Evolutionary conservation across 2,329 filamentous ascomycete genomes (phyloP), one percentile per base, ranked within the genome.

Genomic region (Grosmannia clavigera): DNA sequence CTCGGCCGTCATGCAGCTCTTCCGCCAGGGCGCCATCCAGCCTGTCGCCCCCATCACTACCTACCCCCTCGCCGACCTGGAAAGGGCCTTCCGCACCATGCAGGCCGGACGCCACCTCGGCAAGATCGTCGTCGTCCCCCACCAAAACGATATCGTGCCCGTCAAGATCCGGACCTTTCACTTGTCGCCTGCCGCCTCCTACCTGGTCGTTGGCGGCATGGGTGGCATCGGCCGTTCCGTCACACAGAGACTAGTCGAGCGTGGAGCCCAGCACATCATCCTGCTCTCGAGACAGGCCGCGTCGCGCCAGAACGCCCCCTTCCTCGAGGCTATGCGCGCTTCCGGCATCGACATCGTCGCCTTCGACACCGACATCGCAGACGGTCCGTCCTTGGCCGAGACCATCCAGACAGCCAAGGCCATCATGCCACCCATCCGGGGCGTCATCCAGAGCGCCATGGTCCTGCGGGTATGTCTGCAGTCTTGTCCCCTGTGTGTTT

Each of bases 381-480:
- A 35, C n/a, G 53, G 9, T 7, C 11, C 35, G 16, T 6, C 19
- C 12, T 25, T 31, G 52, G 10, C n/a, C 25, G 29, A 9, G 55
- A 29, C 33, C 10, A 9, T 55, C 12, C 38, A 55, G 12, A 35
- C 22, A 3, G 31, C 27, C 3, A 19, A 11, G 22, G 38, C 14
- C 19, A 52, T 6, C 40, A 51, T 68, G 16, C 65, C 65, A 58
- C 73, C 74, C 1, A 69, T 78, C 29, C 66, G 68, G 43, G 76
- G 76, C 11, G 69, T 77, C 19, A 68, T 79, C 50, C 74, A 78
- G 54, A 68, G 68, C 4, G 71, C 74, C 3, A 76, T 78, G 74
- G 72, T 77, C 1, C 66, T 74, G 6, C 52, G 60, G 19, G 53
- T 40, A 40, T 2, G 53, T 7, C 22, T 22, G 22, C 22, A 22